phyloP scores from a whole-genome alignment of 73 alveolate genomes.

The Loxodes magnus region DNA sequence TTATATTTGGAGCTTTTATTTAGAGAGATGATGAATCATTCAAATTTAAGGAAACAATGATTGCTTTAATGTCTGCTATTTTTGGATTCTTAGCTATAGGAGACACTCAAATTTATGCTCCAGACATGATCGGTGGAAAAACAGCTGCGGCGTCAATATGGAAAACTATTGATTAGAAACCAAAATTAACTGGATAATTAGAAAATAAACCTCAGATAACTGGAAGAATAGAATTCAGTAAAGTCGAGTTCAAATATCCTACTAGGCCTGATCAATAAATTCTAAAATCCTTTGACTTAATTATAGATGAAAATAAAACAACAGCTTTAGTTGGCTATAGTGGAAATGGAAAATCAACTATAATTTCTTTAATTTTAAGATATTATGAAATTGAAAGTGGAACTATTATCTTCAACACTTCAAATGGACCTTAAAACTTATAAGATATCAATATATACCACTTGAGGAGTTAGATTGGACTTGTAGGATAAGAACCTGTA shows the following conservation, averaged over 20 bases:
- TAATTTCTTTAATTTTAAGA: constrained; percentile 52
- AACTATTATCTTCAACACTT: constrained; percentile 16
- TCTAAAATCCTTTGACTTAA: too few relatives aligned
- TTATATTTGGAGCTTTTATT: too few relatives aligned
- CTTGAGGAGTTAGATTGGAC: constrained; percentile 66
- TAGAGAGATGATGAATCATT: constrained; percentile 29
- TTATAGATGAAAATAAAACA: too few relatives aligned
- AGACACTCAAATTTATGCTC: constrained; percentile 52
- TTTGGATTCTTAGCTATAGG: constrained; percentile 79
- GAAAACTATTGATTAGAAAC: constrained; percentile 26
- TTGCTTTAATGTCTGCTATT: constrained; percentile 59
- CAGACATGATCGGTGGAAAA: constrained; percentile 51
- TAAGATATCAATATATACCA: constrained; percentile 55
- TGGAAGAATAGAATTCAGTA: constrained; percentile 51
- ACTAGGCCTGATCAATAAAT: too few relatives aligned
- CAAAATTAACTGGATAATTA: neutral
- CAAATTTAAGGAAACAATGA: constrained; percentile 38
- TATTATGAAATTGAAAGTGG: constrained; percentile 79
- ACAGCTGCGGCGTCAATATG: constrained; percentile 54
- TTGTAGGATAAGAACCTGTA: constrained; percentile 93
- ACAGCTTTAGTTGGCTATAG: constrained; percentile 66
- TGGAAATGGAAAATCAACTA: constrained; percentile 86
- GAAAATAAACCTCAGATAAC: constrained; percentile 1
- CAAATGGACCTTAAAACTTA: constrained; percentile 80
- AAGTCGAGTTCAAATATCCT: constrained; percentile 64